Evolutionary conservation across 768 basidiomycete genomes (phyloP), one percentile per base, ranked within the genome.

Genomic region (Pluteus cervinus): DNA sequence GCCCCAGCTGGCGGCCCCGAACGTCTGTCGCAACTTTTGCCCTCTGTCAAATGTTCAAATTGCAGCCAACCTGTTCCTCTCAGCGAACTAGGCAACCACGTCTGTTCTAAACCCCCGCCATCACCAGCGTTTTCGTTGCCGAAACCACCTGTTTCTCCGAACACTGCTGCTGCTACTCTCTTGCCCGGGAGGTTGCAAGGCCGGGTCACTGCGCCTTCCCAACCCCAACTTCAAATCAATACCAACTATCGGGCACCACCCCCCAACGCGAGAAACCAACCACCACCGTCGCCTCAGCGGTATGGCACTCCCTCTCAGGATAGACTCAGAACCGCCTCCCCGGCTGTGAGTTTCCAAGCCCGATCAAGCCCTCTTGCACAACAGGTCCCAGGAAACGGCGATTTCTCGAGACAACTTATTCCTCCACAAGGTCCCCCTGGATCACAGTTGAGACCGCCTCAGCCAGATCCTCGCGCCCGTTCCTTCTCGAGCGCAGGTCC

Each of bases 21-120:
- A 29, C 60, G 76, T n/a, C 68, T 75, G n/a, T 88, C 87, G 16
- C 78, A 88, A 56, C 57, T 82, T 33, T 68, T 94, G 7, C 88
- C 91, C 4, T 68, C 79, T 2, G 82, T 92, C 43, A 93, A 84
- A 56, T 96, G 91, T 58, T 87, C 87, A 2, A 81, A 64, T 21
- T 96, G 91, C 55, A 63, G 65, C 48, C 62, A 65, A 7, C 76
- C 73, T 1, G 85, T 96, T 25, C 78, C 84, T 22, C 68, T 94
- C 24, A 62, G 70, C 32, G 69, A 79, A 31, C 77, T 94, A 24
- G 79, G 79, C 24, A 84, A 88, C 44, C 91, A 94, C 54, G 65
- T 78, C 53, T 96, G 91, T 57, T 46, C 66, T 5, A 57, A 67
- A 8, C 48, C 68, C 7, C 69, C 73, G 1, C 67, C 79, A 12